Evolutionary conservation across 2,329 filamentous ascomycete genomes (phyloP).

Genomic region (Penicillium hordei): DNA sequence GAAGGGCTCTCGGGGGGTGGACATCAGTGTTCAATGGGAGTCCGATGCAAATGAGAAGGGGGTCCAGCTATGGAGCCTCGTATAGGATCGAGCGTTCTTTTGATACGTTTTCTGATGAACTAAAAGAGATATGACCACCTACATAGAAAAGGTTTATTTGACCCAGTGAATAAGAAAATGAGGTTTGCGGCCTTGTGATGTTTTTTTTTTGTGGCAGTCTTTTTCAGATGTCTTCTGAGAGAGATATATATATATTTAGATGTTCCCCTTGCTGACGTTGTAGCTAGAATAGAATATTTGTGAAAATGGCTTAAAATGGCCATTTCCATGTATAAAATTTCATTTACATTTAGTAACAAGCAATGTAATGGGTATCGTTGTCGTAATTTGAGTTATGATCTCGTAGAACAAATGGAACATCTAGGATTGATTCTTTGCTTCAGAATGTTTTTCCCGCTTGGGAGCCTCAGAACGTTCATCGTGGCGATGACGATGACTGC

Average conservation of each 20-base stretch:
- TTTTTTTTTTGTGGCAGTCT: no score
- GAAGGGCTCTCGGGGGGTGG: conserved; percentile 67
- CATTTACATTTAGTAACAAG: not conserved
- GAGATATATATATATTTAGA: no score
- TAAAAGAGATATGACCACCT: conserved; percentile 10
- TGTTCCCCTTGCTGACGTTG: no score
- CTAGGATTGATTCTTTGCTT: not conserved
- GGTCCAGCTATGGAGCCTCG: conserved; percentile 43
- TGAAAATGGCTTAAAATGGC: no score
- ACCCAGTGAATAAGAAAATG: not conserved
- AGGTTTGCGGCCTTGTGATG: no score
- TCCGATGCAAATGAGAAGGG: conserved; percentile 44
- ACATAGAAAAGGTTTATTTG: conserved; percentile 1
- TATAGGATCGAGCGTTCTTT: conserved; percentile 28
- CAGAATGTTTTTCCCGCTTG: conserved; percentile 9
- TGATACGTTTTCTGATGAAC: conserved; percentile 11
- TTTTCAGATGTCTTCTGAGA: no score
- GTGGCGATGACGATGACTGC: conserved; percentile 19
- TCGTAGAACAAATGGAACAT: not conserved
- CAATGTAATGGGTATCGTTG: not conserved
- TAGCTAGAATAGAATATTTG: no score
- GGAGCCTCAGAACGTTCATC: conserved; percentile 11
- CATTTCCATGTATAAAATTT: no score
- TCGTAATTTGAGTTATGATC: not conserved
- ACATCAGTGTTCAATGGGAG: conserved; percentile 65